phyloP scores from a whole-genome alignment of 179 eudicot genomes.

The Pouteria campechiana region DNA sequence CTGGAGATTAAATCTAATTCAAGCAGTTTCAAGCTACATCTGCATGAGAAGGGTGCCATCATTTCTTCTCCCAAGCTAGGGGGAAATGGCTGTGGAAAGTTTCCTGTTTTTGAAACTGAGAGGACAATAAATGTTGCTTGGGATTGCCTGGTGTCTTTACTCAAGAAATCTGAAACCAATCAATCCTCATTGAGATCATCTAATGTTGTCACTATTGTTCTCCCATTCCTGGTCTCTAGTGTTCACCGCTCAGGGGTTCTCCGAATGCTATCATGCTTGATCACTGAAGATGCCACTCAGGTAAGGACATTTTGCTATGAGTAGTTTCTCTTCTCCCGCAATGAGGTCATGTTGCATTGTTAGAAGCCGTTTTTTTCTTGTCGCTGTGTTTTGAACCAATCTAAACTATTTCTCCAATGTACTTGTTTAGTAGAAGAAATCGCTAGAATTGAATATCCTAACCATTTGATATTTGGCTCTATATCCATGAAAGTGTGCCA shows the following conservation, averaged over 20 bases:
- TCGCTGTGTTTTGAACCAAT: too few species aligned
- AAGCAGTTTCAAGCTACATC: slow-evolving; percentile 74
- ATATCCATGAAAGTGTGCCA: too few species aligned
- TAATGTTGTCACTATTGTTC: slow-evolving; percentile 66
- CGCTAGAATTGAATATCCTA: too few species aligned
- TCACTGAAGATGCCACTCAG: slow-evolving; percentile 81
- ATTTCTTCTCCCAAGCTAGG: slow-evolving; percentile 83
- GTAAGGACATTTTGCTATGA: slow-evolving; percentile 23
- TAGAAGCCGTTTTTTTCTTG: too few species aligned
- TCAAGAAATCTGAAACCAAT: slow-evolving; percentile 90
- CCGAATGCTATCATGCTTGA: slow-evolving; percentile 79
- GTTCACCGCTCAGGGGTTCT: slow-evolving; percentile 92
- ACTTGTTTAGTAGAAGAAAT: too few species aligned
- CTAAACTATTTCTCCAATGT: too few species aligned
- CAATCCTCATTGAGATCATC: slow-evolving; percentile 87
- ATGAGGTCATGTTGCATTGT: too few species aligned
- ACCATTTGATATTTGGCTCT: too few species aligned
- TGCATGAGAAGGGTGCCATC: slow-evolving; percentile 73
- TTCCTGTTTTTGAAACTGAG: slow-evolving; percentile 75
- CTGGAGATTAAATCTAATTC: slow-evolving; percentile 47
- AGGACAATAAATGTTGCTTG: slow-evolving; percentile 72
- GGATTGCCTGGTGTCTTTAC: slow-evolving; percentile 91
- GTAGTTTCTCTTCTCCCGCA: not conserved
- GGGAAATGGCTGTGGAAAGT: slow-evolving; percentile 81
- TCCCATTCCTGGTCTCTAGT: slow-evolving; percentile 82